phyloP scores from a whole-genome alignment of 2,329 filamentous ascomycete species.

The Alternaria dauci region DNA sequence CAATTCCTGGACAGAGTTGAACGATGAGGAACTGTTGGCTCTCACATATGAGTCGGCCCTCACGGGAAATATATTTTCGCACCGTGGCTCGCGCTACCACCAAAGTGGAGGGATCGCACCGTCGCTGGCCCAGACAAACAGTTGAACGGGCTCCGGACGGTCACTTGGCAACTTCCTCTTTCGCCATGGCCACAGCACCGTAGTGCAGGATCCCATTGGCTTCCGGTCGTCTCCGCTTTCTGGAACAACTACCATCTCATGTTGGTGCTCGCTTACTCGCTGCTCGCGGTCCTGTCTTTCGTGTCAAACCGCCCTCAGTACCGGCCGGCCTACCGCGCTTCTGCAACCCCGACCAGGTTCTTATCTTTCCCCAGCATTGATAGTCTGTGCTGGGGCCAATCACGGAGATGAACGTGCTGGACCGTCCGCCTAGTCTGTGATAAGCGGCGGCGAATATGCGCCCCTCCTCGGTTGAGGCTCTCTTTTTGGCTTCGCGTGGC shows the following conservation, averaged over 20 bases:
- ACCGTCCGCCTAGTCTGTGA: conserved; percentile 30
- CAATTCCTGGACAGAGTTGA: conserved; percentile 38
- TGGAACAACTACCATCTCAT: conserved; percentile 23
- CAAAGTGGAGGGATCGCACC: conserved; percentile 37
- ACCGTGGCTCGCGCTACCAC: conserved; percentile 38
- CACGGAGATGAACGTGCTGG: conserved; percentile 23
- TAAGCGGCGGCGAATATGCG: conserved; percentile 49
- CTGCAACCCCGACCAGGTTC: conserved; percentile 34
- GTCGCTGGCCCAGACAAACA: conserved; percentile 39
- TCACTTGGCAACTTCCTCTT: conserved; percentile 50
- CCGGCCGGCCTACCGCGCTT: conserved; percentile 29
- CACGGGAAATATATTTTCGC: conserved; percentile 46
- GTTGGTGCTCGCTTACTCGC: conserved; percentile 32
- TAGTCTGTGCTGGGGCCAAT: conserved; percentile 29
- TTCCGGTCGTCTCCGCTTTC: conserved; percentile 44
- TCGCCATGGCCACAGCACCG: conserved; percentile 32
- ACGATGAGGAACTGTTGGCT: conserved; percentile 39
- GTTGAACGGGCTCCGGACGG: conserved; percentile 27
- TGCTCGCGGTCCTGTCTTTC: conserved; percentile 22
- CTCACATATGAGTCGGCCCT: conserved; percentile 20
- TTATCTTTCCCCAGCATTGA: conserved; percentile 46
- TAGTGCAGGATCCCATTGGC: conserved; percentile 34
- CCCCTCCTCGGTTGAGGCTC: conserved; percentile 48
- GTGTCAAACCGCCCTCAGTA: conserved; percentile 28
- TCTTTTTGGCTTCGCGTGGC: conserved; percentile 38